Percentiles rank a stretch among this genome's conserved stretches.
phyloP scores from a whole-genome alignment of 2,329 filamentous ascomycete genomes.

The Aspergillus puulaauensis region DNA sequence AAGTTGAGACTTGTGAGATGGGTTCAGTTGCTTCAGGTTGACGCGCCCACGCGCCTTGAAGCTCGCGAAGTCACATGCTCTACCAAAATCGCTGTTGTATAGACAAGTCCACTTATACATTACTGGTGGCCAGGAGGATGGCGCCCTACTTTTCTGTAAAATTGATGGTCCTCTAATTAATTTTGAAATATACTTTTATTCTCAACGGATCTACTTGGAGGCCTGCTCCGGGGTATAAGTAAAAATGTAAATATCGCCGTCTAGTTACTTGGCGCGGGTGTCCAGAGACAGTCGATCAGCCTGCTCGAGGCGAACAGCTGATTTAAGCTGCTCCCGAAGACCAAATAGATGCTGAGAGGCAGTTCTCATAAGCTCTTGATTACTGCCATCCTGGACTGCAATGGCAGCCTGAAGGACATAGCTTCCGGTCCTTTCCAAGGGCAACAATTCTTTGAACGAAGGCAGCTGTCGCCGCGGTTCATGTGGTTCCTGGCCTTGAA shows the following conservation, averaged over 20 bases:
- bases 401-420: slow-evolving; percentile 61
- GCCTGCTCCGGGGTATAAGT: slow-evolving; percentile 20
- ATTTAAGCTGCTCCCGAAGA: slow-evolving; percentile 56
- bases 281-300: slow-evolving; percentile 61
- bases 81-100: background rate
- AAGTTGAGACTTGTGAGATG: background rate
- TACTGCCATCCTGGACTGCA: slow-evolving; percentile 55
- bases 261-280: slow-evolving; percentile 60
- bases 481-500: slow-evolving; percentile 30
- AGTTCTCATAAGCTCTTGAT: slow-evolving; percentile 53
- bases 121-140: background rate
- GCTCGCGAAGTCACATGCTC: slow-evolving; percentile 43
- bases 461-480: slow-evolving; percentile 43
- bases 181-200: background rate
- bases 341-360: slow-evolving; percentile 56
- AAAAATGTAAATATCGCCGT: slow-evolving; percentile 15
- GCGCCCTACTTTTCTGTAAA: background rate
- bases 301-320: slow-evolving; percentile 55
- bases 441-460: slow-evolving; percentile 45
- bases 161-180: background rate
- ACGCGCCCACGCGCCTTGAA: slow-evolving; percentile 27
- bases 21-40: slow-evolving; percentile 3
- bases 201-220: slow-evolving; percentile 13
- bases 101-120: background rate
- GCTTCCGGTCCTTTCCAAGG: slow-evolving; percentile 56